phyloP scores from a whole-genome alignment of 139 green algal species.

The Haematococcus lacustris region DNA sequence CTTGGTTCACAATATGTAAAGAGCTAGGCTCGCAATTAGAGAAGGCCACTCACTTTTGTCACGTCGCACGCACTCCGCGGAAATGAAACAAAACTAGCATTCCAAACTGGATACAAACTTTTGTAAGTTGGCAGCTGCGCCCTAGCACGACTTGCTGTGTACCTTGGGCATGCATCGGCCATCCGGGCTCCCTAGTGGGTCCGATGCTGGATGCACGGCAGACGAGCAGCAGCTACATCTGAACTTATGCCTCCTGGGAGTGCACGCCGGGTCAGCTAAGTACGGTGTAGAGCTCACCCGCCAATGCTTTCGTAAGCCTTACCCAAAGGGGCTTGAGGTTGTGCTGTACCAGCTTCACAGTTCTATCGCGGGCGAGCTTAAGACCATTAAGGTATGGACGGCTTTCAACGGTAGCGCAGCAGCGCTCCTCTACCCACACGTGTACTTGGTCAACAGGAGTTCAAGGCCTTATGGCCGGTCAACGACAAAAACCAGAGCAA shows the following conservation, averaged over 20 bases:
- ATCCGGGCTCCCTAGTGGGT: too few species aligned
- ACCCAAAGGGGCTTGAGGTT: conserved; percentile 34
- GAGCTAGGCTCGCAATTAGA: too few species aligned
- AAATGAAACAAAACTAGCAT: too few species aligned
- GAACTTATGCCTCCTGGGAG: conserved; percentile 26
- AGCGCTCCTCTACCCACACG: neutral
- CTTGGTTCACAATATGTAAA: too few species aligned
- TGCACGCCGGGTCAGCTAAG: conserved; percentile 5
- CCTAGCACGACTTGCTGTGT: too few species aligned
- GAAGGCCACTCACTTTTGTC: too few species aligned
- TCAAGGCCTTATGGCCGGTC: conserved; percentile 30
- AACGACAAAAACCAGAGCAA: conserved; percentile 32
- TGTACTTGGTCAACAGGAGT: conserved; percentile 14
- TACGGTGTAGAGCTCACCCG: conserved; percentile 18
- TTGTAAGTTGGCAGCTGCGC: too few species aligned
- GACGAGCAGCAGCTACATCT: conserved; percentile 1
- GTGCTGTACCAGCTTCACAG: conserved; percentile 25
- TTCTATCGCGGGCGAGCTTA: conserved; percentile 16
- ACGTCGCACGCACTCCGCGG: too few species aligned
- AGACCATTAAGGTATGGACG: conserved; percentile 14
- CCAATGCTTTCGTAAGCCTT: conserved; percentile 29
- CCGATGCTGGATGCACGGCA: too few species aligned
- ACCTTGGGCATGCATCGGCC: too few species aligned
- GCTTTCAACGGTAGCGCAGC: neutral
- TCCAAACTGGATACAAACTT: too few species aligned